A percentile compares a stretch with the other conserved stretches of the same genome.
phyloP scores from a whole-genome alignment of 2,329 filamentous ascomycete species.

The Tympanopsis confertula region DNA sequence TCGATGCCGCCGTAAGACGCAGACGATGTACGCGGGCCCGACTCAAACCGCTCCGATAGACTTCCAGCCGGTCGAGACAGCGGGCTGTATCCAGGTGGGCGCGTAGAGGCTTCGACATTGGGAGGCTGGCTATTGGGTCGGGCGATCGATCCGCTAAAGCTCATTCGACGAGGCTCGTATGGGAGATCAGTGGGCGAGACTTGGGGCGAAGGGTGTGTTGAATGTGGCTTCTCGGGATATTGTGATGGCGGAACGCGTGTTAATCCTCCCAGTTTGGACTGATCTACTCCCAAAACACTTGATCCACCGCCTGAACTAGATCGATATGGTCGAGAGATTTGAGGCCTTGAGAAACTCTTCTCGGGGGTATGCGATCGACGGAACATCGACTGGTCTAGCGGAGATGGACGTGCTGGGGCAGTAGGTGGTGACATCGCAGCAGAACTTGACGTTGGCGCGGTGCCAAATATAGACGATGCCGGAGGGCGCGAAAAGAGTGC shows the following conservation, averaged over 20 bases:
- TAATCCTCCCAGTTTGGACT: background rate
- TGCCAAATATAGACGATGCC: background rate
- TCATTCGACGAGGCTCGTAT: background rate
- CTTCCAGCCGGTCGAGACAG: background rate
- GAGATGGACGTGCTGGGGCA: background rate
- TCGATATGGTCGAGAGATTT: background rate
- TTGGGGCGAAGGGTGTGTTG: background rate
- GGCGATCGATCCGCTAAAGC: background rate
- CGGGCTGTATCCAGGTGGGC: background rate
- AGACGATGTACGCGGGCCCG: no score
- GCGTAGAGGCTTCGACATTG: background rate
- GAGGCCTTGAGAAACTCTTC: background rate
- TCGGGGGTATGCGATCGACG: background rate
- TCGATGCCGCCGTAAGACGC: no score
- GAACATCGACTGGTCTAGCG: background rate
- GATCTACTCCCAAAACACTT: background rate
- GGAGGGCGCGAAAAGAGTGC: background rate
- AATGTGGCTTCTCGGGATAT: background rate
- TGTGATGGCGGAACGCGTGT: background rate
- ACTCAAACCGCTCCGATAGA: no score
- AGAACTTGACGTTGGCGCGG: background rate
- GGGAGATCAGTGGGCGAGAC: background rate
- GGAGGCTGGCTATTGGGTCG: background rate
- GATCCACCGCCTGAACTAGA: background rate
- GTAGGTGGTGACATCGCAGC: background rate